These are phyloP conservation scores for Alopecurus myosuroides DNA, from an alignment of 176 grass and related monocot species.

Conservation along the genomic window DNA sequence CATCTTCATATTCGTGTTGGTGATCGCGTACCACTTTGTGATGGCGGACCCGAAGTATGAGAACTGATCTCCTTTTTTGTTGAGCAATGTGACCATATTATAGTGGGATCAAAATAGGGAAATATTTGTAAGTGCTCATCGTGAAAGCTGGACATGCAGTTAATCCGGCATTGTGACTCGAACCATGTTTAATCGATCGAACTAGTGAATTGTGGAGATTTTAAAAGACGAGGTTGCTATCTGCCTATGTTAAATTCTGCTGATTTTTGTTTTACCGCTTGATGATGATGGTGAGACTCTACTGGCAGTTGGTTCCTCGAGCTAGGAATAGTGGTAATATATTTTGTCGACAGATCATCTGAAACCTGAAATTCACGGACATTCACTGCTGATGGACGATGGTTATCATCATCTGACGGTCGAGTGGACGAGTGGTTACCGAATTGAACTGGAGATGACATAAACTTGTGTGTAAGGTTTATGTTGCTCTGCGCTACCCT, in stretches of 20 bases:
- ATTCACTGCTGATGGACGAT: too few relatives aligned
- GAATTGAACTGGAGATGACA: too few relatives aligned
- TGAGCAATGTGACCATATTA: neutral
- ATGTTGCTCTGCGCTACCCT: too few relatives aligned
- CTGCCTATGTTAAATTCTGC: neutral
- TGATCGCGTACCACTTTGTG: constrained; percentile 81
- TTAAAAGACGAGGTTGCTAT: neutral
- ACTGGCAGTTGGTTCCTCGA: too few relatives aligned
- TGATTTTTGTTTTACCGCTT: neutral
- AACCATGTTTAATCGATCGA: neutral
- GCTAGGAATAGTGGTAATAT: too few relatives aligned
- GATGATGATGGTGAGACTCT: neutral
- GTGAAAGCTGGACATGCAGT: neutral
- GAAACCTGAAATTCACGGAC: too few relatives aligned
- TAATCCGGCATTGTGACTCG: neutral
- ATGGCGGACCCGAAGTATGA: constrained; percentile 83
- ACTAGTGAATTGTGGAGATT: neutral
- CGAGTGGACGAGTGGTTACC: too few relatives aligned
- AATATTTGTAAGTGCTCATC: neutral
- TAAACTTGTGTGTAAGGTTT: too few relatives aligned
- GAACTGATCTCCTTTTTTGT: constrained; percentile 36
- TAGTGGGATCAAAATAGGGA: neutral
- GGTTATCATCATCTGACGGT: too few relatives aligned
- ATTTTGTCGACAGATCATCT: too few relatives aligned
- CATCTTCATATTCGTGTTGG: constrained; percentile 82